A percentile compares a stretch with the other conserved stretches of the same genome.
These are phyloP conservation scores for Spironucleus salmonicida DNA, from an alignment of 208 protist species.

Conservation along the genomic window DNA sequence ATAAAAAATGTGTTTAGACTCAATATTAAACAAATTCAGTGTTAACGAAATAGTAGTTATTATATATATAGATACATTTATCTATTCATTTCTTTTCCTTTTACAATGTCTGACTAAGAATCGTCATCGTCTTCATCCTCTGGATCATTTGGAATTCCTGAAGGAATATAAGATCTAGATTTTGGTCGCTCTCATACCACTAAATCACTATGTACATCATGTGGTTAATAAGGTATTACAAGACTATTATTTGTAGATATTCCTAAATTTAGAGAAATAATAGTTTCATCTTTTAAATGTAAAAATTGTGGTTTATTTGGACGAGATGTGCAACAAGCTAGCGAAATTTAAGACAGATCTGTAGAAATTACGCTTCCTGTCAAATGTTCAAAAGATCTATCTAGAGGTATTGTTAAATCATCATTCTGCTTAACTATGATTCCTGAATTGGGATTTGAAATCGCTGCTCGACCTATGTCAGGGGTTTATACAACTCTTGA, in stretches of 20 bases:
- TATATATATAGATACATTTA: no score
- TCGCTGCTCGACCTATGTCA: conserved; percentile 53
- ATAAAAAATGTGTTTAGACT: no score
- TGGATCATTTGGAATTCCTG: no score
- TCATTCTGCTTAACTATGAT: conserved; percentile 64
- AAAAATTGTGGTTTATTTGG: conserved; percentile 53
- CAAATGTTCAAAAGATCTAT: conserved; percentile 51
- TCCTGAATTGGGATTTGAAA: conserved; percentile 71
- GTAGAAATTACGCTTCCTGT: conserved; percentile 40
- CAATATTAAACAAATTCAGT: no score
- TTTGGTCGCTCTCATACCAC: no score
- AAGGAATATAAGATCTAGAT: no score
- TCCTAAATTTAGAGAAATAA: conserved; percentile 52
- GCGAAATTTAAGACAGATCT: conserved; percentile 43
- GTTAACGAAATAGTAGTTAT: no score
- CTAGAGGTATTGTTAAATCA: conserved; percentile 72
- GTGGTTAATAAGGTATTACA: conserved; percentile 52
- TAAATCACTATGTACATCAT: conserved; percentile 56
- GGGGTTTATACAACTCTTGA: conserved; percentile 58
- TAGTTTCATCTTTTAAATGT: conserved; percentile 52
- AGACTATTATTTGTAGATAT: conserved; percentile 51
- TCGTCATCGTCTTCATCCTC: no score
- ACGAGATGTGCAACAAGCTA: conserved; percentile 47
- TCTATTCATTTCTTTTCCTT: no score
- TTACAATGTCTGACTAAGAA: no score